A percentile compares a stretch with the other conserved stretches of the same genome.
phyloP scores from a whole-genome alignment of 176 grass and related monocot species.

The Pontederia paniculata region DNA sequence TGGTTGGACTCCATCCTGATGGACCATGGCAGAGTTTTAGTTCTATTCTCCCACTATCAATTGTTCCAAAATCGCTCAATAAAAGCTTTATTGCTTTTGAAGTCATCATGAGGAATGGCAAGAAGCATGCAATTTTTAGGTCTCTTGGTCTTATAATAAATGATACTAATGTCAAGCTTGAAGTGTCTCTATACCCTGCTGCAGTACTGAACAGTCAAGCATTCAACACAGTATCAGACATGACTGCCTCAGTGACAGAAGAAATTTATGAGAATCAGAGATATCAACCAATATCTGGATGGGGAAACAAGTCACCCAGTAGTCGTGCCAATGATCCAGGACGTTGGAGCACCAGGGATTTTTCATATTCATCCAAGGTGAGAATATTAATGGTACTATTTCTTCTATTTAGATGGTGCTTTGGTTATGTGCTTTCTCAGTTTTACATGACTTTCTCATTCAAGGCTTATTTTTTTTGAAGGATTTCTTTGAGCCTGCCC shows the following conservation, averaged over 20 bases:
- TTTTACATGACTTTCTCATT: constrained; percentile 25
- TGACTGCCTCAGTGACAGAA: constrained; percentile 35
- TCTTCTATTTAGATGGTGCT: not conserved
- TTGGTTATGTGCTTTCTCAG: constrained; percentile 1
- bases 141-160: constrained; percentile 70
- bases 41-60: constrained; percentile 55
- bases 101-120: constrained; percentile 68
- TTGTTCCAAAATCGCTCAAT: constrained; percentile 72
- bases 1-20: constrained; percentile 66
- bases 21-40: constrained; percentile 92
- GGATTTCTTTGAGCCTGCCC: constrained; percentile 78
- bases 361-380: constrained; percentile 81
- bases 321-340: constrained; percentile 44
- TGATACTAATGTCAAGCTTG: constrained; percentile 72
- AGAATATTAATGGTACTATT: not conserved
- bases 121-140: constrained; percentile 74
- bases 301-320: constrained; percentile 40
- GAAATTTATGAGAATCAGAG: constrained; percentile 96
- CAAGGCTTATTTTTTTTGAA: constrained; percentile 33
- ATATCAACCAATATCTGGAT: constrained; percentile 72
- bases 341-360: constrained; percentile 75
- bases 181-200: constrained; percentile 68
- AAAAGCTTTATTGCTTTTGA: constrained; percentile 75
- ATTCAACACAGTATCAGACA: constrained; percentile 24
- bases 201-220: constrained; percentile 31